These are phyloP conservation scores for Erythrobasidium hasegawianum DNA, from an alignment of 1,284 basidiomycete genomes.

Conservation along the genomic window DNA sequence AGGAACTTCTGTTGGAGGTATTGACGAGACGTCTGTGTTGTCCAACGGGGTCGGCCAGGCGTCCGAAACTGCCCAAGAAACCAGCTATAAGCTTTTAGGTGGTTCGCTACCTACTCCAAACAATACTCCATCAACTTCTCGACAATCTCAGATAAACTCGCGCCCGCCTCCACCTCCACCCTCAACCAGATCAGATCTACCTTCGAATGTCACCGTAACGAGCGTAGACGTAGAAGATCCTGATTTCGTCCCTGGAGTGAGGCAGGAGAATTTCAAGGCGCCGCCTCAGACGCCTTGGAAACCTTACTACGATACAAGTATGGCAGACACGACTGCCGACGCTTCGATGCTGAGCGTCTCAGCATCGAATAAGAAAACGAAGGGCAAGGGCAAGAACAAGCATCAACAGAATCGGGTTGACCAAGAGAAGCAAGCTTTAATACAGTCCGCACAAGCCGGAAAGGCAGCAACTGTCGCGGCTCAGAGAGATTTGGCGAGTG, in stretches of 20 bases:
- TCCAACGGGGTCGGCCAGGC: background rate
- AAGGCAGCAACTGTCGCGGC: background rate
- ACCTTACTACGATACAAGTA: slow-evolving; percentile 2
- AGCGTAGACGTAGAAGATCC: slow-evolving; percentile 38
- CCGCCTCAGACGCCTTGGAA: slow-evolving; percentile 17
- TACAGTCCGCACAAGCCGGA: background rate
- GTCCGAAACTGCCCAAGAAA: background rate
- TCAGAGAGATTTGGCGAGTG: background rate
- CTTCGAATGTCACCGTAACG: slow-evolving; percentile 38
- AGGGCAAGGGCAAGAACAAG: slow-evolving; percentile 5
- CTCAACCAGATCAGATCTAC: slow-evolving; percentile 35
- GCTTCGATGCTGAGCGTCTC: background rate
- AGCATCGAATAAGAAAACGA: slow-evolving; percentile 1
- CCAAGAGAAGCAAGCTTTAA: background rate
- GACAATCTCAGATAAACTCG: background rate
- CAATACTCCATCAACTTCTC: background rate
- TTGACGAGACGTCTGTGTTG: background rate
- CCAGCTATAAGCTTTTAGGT: no score
- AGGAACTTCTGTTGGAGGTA: no score
- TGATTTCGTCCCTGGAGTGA: slow-evolving; percentile 36
- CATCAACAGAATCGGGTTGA: background rate
- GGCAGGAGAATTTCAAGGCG: slow-evolving; percentile 28
- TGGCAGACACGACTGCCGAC: background rate
- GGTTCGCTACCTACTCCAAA: background rate
- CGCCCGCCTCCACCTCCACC: slow-evolving; percentile 23